Evolutionary conservation across 2,329 filamentous ascomycete species (phyloP).

Genomic region (Aspergillus candidus): DNA sequence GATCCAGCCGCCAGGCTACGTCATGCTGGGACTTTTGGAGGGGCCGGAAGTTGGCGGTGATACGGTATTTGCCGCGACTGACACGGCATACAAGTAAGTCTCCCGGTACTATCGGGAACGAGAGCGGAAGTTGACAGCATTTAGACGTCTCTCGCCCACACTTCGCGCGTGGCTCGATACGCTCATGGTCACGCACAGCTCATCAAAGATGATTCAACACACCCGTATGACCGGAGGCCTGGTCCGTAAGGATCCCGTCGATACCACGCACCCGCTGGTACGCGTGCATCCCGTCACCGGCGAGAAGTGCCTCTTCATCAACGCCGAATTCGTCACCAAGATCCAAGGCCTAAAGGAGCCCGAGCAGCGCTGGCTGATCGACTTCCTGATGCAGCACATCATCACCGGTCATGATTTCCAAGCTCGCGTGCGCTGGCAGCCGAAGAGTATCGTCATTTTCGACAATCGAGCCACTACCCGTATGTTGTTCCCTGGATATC

Average conservation of each 20-base stretch:
- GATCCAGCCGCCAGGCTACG: constrained; percentile 43
- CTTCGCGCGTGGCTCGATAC: constrained; percentile 35
- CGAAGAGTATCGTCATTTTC: constrained; percentile 47
- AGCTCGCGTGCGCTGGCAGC: constrained; percentile 44
- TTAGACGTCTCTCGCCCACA: constrained; percentile 45
- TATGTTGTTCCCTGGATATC: constrained; percentile 23
- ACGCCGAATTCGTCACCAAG: constrained; percentile 45
- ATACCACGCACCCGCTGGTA: constrained; percentile 42
- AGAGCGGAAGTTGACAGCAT: background rate
- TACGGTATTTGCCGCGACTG: constrained; percentile 43
- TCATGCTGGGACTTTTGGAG: constrained; percentile 44
- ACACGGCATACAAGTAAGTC: constrained; percentile 40
- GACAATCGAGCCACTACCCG: constrained; percentile 45
- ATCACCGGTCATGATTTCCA: constrained; percentile 45
- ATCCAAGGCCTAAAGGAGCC: constrained; percentile 45
- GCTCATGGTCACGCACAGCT: constrained; percentile 36
- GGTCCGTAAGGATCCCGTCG: constrained; percentile 41
- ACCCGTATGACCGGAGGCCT: constrained; percentile 38
- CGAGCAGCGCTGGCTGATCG: constrained; percentile 41
- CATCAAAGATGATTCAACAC: constrained; percentile 41
- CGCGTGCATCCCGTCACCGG: constrained; percentile 46
- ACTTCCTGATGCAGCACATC: constrained; percentile 46
- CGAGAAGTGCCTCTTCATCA: constrained; percentile 45
- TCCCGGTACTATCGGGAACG: background rate
- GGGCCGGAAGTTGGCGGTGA: constrained; percentile 47